Evolutionary conservation across 257 asterid genomes (phyloP).

Genomic region (Solanum rostratum): DNA sequence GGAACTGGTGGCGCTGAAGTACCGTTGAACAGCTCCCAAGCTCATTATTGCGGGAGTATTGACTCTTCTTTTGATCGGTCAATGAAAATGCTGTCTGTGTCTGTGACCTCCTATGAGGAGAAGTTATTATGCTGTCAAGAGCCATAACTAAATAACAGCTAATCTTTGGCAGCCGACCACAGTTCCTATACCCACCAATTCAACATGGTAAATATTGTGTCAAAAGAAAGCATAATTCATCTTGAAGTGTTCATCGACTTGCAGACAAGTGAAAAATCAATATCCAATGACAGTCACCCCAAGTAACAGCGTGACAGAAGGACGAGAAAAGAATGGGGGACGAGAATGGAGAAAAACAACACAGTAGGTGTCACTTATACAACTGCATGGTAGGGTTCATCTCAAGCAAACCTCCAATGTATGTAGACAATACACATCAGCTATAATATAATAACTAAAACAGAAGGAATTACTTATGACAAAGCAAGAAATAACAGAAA

Average conservation of each 20-base stretch:
- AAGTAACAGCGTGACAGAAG: neutral
- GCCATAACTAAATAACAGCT: constrained; percentile 11
- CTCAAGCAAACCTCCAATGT: neutral
- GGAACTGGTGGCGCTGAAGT: constrained; percentile 37
- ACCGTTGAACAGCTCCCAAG: constrained; percentile 24
- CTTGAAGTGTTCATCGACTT: neutral
- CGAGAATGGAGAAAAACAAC: neutral
- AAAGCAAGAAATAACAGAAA: neutral
- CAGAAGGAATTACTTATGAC: neutral
- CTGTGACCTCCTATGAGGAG: constrained; percentile 45
- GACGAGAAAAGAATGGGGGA: neutral
- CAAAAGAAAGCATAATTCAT: neutral
- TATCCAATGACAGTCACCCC: neutral
- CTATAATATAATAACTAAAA: neutral
- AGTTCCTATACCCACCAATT: constrained; percentile 4
- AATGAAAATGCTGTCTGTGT: constrained; percentile 17
- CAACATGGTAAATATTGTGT: neutral
- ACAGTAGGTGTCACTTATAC: neutral
- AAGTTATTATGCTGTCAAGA: constrained; percentile 24
- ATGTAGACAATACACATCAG: neutral
- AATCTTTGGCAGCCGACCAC: neutral
- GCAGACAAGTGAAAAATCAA: neutral
- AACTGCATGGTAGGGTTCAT: neutral
- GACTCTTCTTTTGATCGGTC: constrained; percentile 14
- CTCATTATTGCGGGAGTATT: constrained; percentile 21